Base-by-base conservation (phyloP, 2,329 filamentous ascomycete species). In the Colletotrichum sublineola region DNA sequence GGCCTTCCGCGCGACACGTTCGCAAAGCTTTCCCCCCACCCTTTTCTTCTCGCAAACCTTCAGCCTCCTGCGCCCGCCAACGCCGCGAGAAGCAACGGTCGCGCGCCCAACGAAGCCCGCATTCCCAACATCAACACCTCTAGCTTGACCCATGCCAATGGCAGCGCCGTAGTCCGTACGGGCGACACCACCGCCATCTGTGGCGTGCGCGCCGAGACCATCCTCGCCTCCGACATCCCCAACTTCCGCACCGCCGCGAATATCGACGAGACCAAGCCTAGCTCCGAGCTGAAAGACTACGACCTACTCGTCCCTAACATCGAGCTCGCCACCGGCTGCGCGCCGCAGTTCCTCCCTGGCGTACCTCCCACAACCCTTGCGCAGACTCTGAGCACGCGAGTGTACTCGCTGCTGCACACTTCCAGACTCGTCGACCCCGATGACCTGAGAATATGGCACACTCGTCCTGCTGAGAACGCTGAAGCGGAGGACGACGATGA, bases 151-250 rank as follows among this genome's bases (percentile, higher is more conserved):
- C 95, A 99, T 81, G 93, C 94, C 68, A 92, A 97, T 79, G 96
- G 96, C 63, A 97, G 94, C 77, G 93, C 96, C 0, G 92, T 98
- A 0, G 93, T 98, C 62, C 90, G 96, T 46, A 86, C 93, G 63
- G 96, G 96, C 58, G 94, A 97, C 81, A 98, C 96, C 1, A 95
- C 94, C 1, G 94, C 95, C n/a, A 95, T 99, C 48, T 98, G 95
- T 80, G 96, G 96, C 69, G 91, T 99, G 29, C 91, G 96, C 56
- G 95, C 88, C 64, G 96, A 99, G 83, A 91, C 97, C 8, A 86
- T 99, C 36, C 87, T 91, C 60, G 91, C 93, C 3, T 87, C 89
- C 62, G 91, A 94, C 79, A 94, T 97, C 71, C 91, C 92, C 60
- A 91, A 90, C 77, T 92, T 87, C 82, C 84, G 92, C 78, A 29